phyloP scores from a whole-genome alignment of 2,329 filamentous ascomycete genomes.

The Aspergillus thermomutatus region DNA sequence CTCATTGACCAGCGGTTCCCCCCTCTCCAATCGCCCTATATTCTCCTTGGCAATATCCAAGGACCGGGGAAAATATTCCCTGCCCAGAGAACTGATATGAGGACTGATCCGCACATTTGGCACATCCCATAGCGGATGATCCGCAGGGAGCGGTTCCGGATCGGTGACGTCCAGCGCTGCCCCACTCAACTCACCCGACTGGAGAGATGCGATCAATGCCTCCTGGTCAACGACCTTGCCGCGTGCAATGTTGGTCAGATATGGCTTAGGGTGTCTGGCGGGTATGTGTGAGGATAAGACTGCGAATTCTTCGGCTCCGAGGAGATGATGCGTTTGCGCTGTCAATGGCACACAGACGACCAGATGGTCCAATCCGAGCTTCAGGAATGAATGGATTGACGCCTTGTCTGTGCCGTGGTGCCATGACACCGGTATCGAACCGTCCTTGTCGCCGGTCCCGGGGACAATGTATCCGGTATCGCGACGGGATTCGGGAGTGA shows the following conservation, averaged over 20 bases:
- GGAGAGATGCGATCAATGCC: constrained; percentile 61
- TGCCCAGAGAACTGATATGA: constrained; percentile 58
- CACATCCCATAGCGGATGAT: constrained; percentile 66
- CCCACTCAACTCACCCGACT: constrained; percentile 54
- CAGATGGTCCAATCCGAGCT: constrained; percentile 55
- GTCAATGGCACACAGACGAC: constrained; percentile 58
- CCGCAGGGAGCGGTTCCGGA: constrained; percentile 69
- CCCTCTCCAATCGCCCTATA: constrained; percentile 50
- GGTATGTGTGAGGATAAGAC: constrained; percentile 43
- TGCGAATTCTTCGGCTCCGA: constrained; percentile 54
- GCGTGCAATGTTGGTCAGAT: constrained; percentile 69
- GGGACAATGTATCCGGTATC: constrained; percentile 67
- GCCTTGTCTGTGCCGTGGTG: constrained; percentile 54
- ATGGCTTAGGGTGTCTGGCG: constrained; percentile 46
- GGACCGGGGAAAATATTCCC: constrained; percentile 54
- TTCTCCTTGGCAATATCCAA: constrained; percentile 59
- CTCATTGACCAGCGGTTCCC: constrained; percentile 58
- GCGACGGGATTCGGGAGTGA: constrained; percentile 60
- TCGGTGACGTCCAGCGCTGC: constrained; percentile 77
- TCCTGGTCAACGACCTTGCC: constrained; percentile 61
- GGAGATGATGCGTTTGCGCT: constrained; percentile 51
- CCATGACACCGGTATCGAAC: constrained; percentile 54
- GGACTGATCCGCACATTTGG: constrained; percentile 68
- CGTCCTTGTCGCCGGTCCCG: constrained; percentile 61
- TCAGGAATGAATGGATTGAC: constrained; percentile 52